These are phyloP conservation scores for Botrytis porri DNA, from an alignment of 2,329 filamentous ascomycete species.

Conservation along the genomic window DNA sequence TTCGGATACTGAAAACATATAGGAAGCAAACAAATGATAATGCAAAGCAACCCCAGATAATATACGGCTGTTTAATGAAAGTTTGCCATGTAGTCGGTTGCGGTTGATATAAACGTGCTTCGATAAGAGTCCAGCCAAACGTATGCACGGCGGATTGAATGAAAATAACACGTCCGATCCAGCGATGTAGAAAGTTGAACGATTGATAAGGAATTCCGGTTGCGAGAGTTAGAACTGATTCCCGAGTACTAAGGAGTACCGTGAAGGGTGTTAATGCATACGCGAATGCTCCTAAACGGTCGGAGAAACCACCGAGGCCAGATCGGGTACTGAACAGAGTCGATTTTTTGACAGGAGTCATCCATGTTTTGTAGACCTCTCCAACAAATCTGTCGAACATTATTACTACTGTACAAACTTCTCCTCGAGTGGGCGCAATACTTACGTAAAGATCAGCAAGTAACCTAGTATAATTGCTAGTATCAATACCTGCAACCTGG, in stretches of 20 bases:
- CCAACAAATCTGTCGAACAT: slow-evolving; percentile 51
- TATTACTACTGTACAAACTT: neutral
- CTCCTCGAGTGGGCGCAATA: slow-evolving; percentile 17
- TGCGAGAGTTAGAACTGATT: slow-evolving; percentile 65
- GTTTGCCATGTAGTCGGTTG: slow-evolving; percentile 57
- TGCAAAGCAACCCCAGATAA: slow-evolving; percentile 68
- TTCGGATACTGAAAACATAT: slow-evolving; percentile 55
- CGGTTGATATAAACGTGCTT: slow-evolving; percentile 66
- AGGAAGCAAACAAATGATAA: slow-evolving; percentile 61
- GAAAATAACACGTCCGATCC: slow-evolving; percentile 72
- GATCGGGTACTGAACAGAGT: slow-evolving; percentile 61
- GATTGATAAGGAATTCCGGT: slow-evolving; percentile 74
- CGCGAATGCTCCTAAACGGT: slow-evolving; percentile 67
- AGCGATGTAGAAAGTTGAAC: slow-evolving; percentile 76
- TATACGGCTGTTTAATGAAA: slow-evolving; percentile 64
- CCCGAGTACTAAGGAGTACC: slow-evolving; percentile 63
- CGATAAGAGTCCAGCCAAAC: slow-evolving; percentile 66
- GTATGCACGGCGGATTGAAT: slow-evolving; percentile 67
- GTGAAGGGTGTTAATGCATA: slow-evolving; percentile 73
- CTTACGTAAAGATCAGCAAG: slow-evolving; percentile 60
- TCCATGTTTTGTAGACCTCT: slow-evolving; percentile 65
- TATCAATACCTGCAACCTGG: slow-evolving; percentile 63
- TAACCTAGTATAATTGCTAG: slow-evolving; percentile 58
- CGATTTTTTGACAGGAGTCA: slow-evolving; percentile 61
- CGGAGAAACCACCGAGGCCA: slow-evolving; percentile 63